Conservation (phyloP, 169 alveolate species). For the Plasmodium fragile region DNA sequence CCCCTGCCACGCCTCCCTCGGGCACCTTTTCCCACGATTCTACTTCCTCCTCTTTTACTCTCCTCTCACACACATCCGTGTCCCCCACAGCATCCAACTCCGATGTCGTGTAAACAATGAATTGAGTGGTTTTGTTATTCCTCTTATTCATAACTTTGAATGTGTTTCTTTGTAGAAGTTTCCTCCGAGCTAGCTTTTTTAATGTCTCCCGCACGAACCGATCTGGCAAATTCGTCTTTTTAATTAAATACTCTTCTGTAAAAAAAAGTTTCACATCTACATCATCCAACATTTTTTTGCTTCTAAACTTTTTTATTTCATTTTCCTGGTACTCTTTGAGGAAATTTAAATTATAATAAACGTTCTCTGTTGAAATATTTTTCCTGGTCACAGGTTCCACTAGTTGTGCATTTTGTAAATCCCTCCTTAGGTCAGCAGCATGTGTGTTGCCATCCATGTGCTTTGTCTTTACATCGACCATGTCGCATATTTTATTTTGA, state of each 20-base stretch:
- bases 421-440: not conserved
- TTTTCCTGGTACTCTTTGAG: slow-evolving; percentile 44
- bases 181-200: slow-evolving; percentile 39
- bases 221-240: slow-evolving; percentile 25
- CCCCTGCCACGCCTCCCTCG: not conserved
- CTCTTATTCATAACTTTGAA: slow-evolving; percentile 42
- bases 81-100: slow-evolving; percentile 10
- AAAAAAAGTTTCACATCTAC: slow-evolving; percentile 32
- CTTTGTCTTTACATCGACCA: not conserved
- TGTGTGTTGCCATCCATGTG: not conserved
- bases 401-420: not conserved
- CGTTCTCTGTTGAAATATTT: slow-evolving; percentile 44
- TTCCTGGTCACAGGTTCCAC: not conserved
- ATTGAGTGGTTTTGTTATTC: slow-evolving; percentile 35
- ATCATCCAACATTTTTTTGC: slow-evolving; percentile 15
- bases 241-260: slow-evolving; percentile 52
- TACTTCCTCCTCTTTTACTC: not conserved
- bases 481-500: not conserved
- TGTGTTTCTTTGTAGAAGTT: slow-evolving; percentile 35
- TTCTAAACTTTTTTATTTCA: slow-evolving; percentile 38
- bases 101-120: slow-evolving; percentile 20
- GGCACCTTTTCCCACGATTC: not conserved
- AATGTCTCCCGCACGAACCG: slow-evolving; percentile 27
- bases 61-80: not conserved
- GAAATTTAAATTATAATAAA: slow-evolving; percentile 37